phyloP scores from a whole-genome alignment of 1,284 basidiomycete species.

The Microbotryomycetes sp. region DNA sequence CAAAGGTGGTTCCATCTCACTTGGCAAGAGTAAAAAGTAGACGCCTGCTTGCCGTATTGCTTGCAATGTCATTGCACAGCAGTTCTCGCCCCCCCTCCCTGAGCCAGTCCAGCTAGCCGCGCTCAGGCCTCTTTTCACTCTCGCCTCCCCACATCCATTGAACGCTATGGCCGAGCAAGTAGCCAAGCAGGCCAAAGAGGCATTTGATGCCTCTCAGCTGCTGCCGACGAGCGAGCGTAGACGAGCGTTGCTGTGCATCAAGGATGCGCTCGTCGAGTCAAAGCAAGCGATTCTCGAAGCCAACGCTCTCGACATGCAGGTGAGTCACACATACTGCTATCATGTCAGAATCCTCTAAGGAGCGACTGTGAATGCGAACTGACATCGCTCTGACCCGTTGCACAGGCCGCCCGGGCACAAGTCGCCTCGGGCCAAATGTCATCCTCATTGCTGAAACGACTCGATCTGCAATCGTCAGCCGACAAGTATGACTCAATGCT shows the following conservation, averaged over 20 bases:
- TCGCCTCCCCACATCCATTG: not conserved
- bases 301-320: constrained; percentile 72
- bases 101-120: too few relatives aligned
- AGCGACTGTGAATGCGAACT: not conserved
- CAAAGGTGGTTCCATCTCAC: not conserved
- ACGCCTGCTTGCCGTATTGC: not conserved
- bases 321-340: constrained; percentile 38
- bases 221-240: constrained; percentile 61
- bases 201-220: constrained; percentile 80
- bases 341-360: too few relatives aligned
- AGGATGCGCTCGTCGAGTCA: constrained; percentile 55
- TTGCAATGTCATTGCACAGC: not conserved
- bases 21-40: not conserved
- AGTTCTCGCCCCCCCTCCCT: too few relatives aligned
- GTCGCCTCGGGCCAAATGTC: constrained; percentile 79
- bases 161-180: constrained; percentile 47
- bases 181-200: constrained; percentile 66
- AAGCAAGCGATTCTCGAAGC: constrained; percentile 67
- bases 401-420: constrained; percentile 65
- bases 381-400: not conserved
- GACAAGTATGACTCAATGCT: constrained; percentile 95
- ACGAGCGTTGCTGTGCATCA: constrained; percentile 64
- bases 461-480: constrained; percentile 68
- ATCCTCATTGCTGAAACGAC: constrained; percentile 67
- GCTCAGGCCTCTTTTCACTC: not conserved